These are phyloP conservation scores for Paracamarosporium sp. DNA, from an alignment of 2,329 filamentous ascomycete species.

Conservation along the genomic window DNA sequence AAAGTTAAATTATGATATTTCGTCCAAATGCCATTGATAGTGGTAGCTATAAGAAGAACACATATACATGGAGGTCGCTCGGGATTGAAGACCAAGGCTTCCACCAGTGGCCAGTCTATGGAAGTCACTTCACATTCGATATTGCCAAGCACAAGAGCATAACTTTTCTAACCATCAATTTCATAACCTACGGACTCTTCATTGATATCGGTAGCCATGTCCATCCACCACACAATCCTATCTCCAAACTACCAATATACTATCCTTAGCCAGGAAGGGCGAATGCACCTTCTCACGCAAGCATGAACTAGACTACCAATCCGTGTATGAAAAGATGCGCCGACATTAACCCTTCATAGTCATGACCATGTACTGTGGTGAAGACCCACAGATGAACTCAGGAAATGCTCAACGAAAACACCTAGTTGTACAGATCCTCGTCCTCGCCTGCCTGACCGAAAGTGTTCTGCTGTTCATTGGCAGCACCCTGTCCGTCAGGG, in stretches of 20 bases:
- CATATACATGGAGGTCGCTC: no score
- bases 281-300: not conserved
- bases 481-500: conserved; percentile 63
- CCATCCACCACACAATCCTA: not conserved
- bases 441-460: conserved; percentile 92
- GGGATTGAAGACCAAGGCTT: no score
- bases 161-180: conserved; percentile 3
- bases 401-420: conserved; percentile 8
- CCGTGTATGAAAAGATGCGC: conserved; percentile 20
- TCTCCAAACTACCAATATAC: conserved; percentile 6
- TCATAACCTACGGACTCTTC: conserved; percentile 2
- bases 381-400: conserved; percentile 6
- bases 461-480: conserved; percentile 53
- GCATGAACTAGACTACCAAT: conserved; percentile 1
- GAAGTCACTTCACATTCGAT: not conserved
- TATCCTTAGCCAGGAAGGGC: not conserved
- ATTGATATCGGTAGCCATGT: not conserved
- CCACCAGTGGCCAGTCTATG: no score
- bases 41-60: no score
- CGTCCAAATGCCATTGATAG: no score
- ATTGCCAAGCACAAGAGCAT: not conserved
- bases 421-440: conserved; percentile 95
- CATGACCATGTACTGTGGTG: not conserved
- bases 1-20: no score
- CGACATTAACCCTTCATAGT: conserved; percentile 18